Evolutionary conservation across 2,329 filamentous ascomycete species (phyloP), one percentile per base, ranked within the genome.

Genomic region (Penicillium sp.): DNA sequence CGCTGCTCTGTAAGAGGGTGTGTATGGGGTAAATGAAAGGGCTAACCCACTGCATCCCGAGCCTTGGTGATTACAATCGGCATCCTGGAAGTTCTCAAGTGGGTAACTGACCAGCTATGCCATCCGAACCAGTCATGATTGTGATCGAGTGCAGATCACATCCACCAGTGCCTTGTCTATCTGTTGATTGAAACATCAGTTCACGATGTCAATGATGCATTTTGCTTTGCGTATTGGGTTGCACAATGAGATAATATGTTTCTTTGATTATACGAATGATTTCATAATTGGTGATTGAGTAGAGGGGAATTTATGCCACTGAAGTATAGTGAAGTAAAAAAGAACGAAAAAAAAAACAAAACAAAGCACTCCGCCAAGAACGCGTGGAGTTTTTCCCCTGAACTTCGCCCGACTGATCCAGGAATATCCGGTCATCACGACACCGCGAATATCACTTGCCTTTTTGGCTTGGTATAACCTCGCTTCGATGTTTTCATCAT

Each of bases 1-100:
- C 23, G 14, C 32, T 16, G 14, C 32, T 8, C 23, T 41, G 30
- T 48, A 34, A 29, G 38, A 42, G 26, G 3, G 35, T 16, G 27
- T 23, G 46, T 45, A 50, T 54, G 34, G 51, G 51, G 51, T 54
- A 54, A 54, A 44, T n/a, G 46, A 50, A 40, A 30, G 51, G 34
- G 19, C 34, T 30, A 19, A 40, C 27, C 42, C 40, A 52, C 35
- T n/a, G 29, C 29, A 52, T 47, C 13, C 29, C 27, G 18, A 29
- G 18, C 18, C 18, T 23, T 34, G 29, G 46, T 48, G 45, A 54
- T 50, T 50, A 34, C 9, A 54, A 54, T 50, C 51, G 46, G 44
- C 51, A 50, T 54, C n/a, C 27, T 34, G 34, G 27, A 50, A 30
- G 26, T 26, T n/a, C 35, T 19, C 16, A 50, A 50, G 51, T 54